Evolutionary conservation across 139 green algal species (phyloP), one percentile per base, ranked within the genome.

Genomic region (Deuterostichococcus epilithicus): DNA sequence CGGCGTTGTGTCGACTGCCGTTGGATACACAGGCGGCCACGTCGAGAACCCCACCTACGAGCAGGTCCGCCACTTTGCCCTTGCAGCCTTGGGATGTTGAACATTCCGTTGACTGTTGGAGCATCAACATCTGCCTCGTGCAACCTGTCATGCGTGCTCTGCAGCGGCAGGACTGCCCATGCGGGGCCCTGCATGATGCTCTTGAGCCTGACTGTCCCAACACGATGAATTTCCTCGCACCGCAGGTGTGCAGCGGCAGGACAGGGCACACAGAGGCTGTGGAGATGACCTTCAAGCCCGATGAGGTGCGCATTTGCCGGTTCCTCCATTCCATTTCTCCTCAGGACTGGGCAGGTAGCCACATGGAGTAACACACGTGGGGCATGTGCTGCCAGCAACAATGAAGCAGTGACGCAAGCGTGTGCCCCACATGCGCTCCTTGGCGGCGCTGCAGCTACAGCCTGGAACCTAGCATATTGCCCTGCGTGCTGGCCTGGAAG

Each of bases 191-290:
- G n/a, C n/a, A n/a, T n/a, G n/a, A n/a, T n/a, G n/a, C n/a, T n/a
- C n/a, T n/a, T n/a, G n/a, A n/a, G n/a, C n/a, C n/a, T n/a, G n/a
- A n/a, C n/a, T n/a, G n/a, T n/a, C n/a, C n/a, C n/a, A n/a, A n/a
- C n/a, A n/a, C n/a, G n/a, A n/a, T n/a, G n/a, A n/a, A n/a, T n/a
- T n/a, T n/a, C n/a, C n/a, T n/a, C n/a, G n/a, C n/a, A n/a, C n/a
- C n/a, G n/a, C n/a, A n/a, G n/a, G 92, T 97, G 30, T 97, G 92
- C 86, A 85, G 65, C n/a, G 93, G 93, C 0, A 72, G 71, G 28
- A 97, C 93, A 0, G 94, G 93, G 1, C 93, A 97, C 70, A 83
- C 90, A 38, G 88, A 92, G 75, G 88, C 87, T 5, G 82, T 90
- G 23, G 82, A 90, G 76, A 79, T 85, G 37, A n/a, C 23, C 26